Conservation (phyloP, 805 yeast species). For the Maudiozyma saulgeensis region DNA sequence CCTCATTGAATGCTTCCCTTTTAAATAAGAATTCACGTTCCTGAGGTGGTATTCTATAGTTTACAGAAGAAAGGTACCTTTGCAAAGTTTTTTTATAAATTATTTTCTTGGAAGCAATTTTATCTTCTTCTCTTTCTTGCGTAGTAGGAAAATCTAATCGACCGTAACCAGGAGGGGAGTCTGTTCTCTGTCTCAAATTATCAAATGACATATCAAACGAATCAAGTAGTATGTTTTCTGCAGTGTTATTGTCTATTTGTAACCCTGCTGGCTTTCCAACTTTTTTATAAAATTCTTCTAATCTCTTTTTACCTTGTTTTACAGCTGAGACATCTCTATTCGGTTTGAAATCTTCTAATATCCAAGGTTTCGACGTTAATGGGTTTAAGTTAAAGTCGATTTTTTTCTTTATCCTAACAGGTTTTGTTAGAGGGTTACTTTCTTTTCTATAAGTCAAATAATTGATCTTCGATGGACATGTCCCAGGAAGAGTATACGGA, state of each 20-base stretch:
- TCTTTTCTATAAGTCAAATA: not conserved
- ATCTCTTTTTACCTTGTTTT: constrained; percentile 10
- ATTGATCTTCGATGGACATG: not conserved
- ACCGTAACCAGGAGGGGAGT: constrained; percentile 52
- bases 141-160: constrained; percentile 51
- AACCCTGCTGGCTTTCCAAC: constrained; percentile 13
- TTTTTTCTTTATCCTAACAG: not conserved
- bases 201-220: constrained; percentile 20
- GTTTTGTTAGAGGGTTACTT: not conserved
- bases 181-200: constrained; percentile 29
- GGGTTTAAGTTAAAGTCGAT: constrained; percentile 20
- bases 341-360: constrained; percentile 26
- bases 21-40: constrained; percentile 38
- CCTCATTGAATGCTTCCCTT: constrained; percentile 31
- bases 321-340: constrained; percentile 12
- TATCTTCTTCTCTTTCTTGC: constrained; percentile 38
- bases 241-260: not conserved
- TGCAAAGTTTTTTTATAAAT: constrained; percentile 34
- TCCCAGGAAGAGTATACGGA: not conserved
- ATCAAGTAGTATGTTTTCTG: constrained; percentile 4
- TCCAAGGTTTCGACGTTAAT: constrained; percentile 24
- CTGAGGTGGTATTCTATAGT: constrained; percentile 24
- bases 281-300: constrained; percentile 13
- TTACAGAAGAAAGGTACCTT: constrained; percentile 37
- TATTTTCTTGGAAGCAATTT: constrained; percentile 27